phyloP scores from a whole-genome alignment of 2,329 filamentous ascomycete species.

The Trichoderma harzianum region DNA sequence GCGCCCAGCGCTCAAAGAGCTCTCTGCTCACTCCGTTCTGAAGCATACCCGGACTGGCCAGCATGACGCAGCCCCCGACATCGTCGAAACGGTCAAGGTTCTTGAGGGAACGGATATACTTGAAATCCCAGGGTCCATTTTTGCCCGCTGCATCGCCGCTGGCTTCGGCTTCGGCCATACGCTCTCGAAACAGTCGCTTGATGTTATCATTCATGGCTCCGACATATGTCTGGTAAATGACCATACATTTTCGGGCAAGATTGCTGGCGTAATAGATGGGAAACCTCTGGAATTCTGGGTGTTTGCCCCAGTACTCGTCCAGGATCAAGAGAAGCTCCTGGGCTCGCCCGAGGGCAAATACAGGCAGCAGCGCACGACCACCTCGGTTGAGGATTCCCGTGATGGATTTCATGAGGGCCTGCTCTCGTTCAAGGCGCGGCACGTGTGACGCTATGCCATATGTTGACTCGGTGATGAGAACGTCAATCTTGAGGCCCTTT shows the following conservation, averaged over 20 bases:
- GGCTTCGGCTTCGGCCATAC: constrained; percentile 85
- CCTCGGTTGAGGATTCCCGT: constrained; percentile 88
- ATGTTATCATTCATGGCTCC: constrained; percentile 99
- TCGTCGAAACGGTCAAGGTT: constrained; percentile 95
- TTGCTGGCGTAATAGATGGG: constrained; percentile 98
- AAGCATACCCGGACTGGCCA: constrained; percentile 96
- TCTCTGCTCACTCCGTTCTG: constrained; percentile 94
- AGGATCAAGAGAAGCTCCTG: constrained; percentile 93
- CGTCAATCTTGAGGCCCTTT: constrained; percentile 84
- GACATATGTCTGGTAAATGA: constrained; percentile 97
- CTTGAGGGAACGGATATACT: constrained; percentile 86
- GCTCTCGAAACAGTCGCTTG: constrained; percentile 87
- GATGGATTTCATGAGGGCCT: constrained; percentile 91
- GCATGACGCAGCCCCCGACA: constrained; percentile 92
- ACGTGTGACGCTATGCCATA: constrained; percentile 95
- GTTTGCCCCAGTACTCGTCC: constrained; percentile 94
- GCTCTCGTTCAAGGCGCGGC: constrained; percentile 84
- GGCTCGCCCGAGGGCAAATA: constrained; percentile 89
- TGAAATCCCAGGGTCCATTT: constrained; percentile 94
- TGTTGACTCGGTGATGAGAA: constrained; percentile 95
- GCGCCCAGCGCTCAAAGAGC: constrained; percentile 91
- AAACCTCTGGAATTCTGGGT: constrained; percentile 80
- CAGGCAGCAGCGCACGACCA: constrained; percentile 88
- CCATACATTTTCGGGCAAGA: constrained; percentile 93
- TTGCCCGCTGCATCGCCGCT: constrained; percentile 70